phyloP scores from a whole-genome alignment of 495 filamentous ascomycete genomes.

The Penicillium cataractarum region DNA sequence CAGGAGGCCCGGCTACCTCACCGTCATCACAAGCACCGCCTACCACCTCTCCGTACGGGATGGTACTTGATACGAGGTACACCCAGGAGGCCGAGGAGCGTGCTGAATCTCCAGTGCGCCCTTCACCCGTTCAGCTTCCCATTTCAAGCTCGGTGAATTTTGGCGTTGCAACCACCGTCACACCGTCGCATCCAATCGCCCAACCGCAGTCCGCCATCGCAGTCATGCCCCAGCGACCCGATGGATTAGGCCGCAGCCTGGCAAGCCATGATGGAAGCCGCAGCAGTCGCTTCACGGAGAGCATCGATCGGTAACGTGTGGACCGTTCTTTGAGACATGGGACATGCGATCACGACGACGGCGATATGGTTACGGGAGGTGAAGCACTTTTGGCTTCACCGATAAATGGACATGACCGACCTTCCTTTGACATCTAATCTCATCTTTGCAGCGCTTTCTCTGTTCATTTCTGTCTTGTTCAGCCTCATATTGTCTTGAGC shows the following conservation, averaged over 20 bases:
- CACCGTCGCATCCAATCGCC: slow-evolving; percentile 28
- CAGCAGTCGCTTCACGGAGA: slow-evolving; percentile 60
- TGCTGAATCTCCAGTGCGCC: slow-evolving; percentile 38
- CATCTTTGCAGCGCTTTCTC: slow-evolving; percentile 9
- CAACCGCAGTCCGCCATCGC: slow-evolving; percentile 32
- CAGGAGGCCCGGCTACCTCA: slow-evolving; percentile 20
- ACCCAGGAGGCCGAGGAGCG: slow-evolving; percentile 42
- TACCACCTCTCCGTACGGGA: slow-evolving; percentile 39
- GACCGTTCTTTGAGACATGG: slow-evolving; percentile 19
- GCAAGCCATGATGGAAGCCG: slow-evolving; percentile 58
- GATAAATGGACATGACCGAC: slow-evolving; percentile 10
- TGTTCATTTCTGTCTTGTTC: slow-evolving; percentile 7
- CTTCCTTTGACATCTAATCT: slow-evolving; percentile 8
- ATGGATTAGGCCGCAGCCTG: slow-evolving; percentile 57
- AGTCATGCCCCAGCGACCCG: slow-evolving; percentile 34
- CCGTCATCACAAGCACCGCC: slow-evolving; percentile 36
- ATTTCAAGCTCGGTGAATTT: slow-evolving; percentile 45
- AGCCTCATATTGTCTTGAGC: not conserved
- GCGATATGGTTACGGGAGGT: slow-evolving; percentile 23
- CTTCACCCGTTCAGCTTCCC: slow-evolving; percentile 55
- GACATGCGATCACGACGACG: slow-evolving; percentile 31
- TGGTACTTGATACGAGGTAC: slow-evolving; percentile 41
- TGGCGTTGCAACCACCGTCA: slow-evolving; percentile 28
- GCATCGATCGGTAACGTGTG: slow-evolving; percentile 30
- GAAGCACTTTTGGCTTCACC: slow-evolving; percentile 8